A percentile compares a stretch with the other conserved stretches of the same genome.
These are phyloP conservation scores for Candida hungchunana DNA, from an alignment of 805 yeast genomes.

Conservation along the genomic window DNA sequence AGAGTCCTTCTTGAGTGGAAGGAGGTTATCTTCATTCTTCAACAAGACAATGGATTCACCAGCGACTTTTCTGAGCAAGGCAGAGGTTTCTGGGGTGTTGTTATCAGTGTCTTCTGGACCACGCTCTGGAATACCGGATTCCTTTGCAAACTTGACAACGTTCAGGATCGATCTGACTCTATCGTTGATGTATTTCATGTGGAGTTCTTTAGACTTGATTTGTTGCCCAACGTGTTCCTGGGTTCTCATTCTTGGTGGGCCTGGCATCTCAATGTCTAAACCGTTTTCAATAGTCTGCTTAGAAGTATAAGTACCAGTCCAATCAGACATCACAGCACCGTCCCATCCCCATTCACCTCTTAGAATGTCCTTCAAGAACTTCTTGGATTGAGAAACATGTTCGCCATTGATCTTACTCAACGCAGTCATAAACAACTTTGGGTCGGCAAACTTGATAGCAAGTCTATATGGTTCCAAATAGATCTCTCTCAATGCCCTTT, in stretches of 20 bases:
- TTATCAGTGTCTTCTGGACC: conserved; percentile 28
- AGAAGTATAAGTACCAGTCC: conserved; percentile 53
- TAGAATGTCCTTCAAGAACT: conserved; percentile 40
- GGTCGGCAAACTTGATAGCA: conserved; percentile 48
- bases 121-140: conserved; percentile 31
- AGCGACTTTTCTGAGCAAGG: conserved; percentile 38
- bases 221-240: conserved; percentile 36
- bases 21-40: conserved; percentile 43
- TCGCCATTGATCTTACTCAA: conserved; percentile 60
- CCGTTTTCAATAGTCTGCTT: conserved; percentile 48
- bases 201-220: conserved; percentile 37
- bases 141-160: conserved; percentile 42
- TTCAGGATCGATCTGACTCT: conserved; percentile 45
- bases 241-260: conserved; percentile 46
- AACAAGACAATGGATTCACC: conserved; percentile 50
- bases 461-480: conserved; percentile 60
- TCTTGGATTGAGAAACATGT: conserved; percentile 46
- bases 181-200: conserved; percentile 38
- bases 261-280: conserved; percentile 65
- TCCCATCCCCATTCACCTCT: conserved; percentile 53
- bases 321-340: conserved; percentile 58
- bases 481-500: conserved; percentile 60
- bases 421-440: conserved; percentile 54
- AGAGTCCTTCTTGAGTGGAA: conserved; percentile 43
- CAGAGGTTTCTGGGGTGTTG: conserved; percentile 43